Evolutionary conservation across 768 basidiomycete genomes (phyloP).

Genomic region (Stropharia rugosoannulata): DNA sequence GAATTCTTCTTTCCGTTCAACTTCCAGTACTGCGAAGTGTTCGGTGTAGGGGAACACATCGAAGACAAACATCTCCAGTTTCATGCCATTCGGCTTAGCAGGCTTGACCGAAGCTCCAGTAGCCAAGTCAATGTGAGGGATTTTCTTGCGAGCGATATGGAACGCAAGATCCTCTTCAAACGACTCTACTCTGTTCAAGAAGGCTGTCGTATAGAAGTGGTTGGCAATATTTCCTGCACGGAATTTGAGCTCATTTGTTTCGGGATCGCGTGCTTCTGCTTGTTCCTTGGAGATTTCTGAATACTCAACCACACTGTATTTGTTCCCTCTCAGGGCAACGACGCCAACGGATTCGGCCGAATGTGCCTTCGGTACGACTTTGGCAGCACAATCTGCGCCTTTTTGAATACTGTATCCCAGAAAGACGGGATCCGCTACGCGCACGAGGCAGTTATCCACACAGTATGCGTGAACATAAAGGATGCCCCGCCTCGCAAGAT

Average conservation of each 20-base stretch:
- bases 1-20: slow-evolving; percentile 87
- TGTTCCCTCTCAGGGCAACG: slow-evolving; percentile 78
- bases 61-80: slow-evolving; percentile 97
- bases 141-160: slow-evolving; percentile 99
- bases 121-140: slow-evolving; percentile 73
- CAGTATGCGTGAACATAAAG: slow-evolving; percentile 94
- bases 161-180: slow-evolving; percentile 91
- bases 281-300: slow-evolving; percentile 92
- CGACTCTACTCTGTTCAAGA: slow-evolving; percentile 71
- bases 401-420: slow-evolving; percentile 91
- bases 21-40: slow-evolving; percentile 84
- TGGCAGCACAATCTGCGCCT: slow-evolving; percentile 89
- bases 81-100: slow-evolving; percentile 94
- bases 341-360: slow-evolving; percentile 95
- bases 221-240: slow-evolving; percentile 97
- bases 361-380: slow-evolving; percentile 88
- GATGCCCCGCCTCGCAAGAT: slow-evolving; percentile 73
- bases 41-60: slow-evolving; percentile 95
- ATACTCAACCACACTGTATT: slow-evolving; percentile 95
- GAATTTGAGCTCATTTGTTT: slow-evolving; percentile 80
- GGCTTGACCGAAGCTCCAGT: slow-evolving; percentile 78
- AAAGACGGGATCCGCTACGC: slow-evolving; percentile 96
- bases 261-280: slow-evolving; percentile 69
- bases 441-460: slow-evolving; percentile 98
- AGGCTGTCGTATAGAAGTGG: slow-evolving; percentile 93